A percentile compares a stretch with the other conserved stretches of the same genome.
These are phyloP conservation scores for Polytolypa hystricis DNA, from an alignment of 2,329 filamentous ascomycete genomes.

Conservation along the genomic window DNA sequence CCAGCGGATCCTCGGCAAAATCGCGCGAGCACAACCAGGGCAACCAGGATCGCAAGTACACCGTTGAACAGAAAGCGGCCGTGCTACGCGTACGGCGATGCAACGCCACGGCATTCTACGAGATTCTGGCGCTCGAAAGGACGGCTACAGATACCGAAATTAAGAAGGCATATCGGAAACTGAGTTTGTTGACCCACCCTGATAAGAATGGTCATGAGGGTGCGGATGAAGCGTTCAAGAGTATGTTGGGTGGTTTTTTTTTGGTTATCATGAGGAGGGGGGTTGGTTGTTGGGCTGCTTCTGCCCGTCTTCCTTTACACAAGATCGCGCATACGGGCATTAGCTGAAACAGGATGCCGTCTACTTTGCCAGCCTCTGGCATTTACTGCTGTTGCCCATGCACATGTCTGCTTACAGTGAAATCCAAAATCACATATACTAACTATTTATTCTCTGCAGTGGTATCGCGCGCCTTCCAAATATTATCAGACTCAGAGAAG, in stretches of 20 bases:
- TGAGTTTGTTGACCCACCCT: constrained; percentile 87
- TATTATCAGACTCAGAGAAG: constrained; percentile 89
- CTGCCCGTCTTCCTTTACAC: too few relatives aligned
- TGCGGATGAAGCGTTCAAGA: constrained; percentile 96
- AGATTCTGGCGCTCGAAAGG: constrained; percentile 68
- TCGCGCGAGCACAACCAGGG: constrained; percentile 40
- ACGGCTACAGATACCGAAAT: constrained; percentile 69
- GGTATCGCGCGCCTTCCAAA: constrained; percentile 86
- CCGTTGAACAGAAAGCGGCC: constrained; percentile 79
- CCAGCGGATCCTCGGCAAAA: constrained; percentile 31
- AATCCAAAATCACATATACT: too few relatives aligned
- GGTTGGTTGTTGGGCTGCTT: too few relatives aligned
- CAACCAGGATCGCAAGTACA: constrained; percentile 53
- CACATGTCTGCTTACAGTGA: too few relatives aligned
- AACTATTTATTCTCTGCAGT: constrained; percentile 35
- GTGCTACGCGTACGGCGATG: constrained; percentile 83
- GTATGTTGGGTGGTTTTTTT: constrained; percentile 37
- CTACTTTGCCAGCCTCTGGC: too few relatives aligned
- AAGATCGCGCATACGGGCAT: too few relatives aligned
- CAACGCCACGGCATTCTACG: constrained; percentile 80
- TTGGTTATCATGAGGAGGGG: background rate
- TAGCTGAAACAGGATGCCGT: too few relatives aligned
- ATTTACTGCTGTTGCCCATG: too few relatives aligned
- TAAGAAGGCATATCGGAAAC: constrained; percentile 95
- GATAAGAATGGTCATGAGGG: constrained; percentile 97